Conservation (phyloP, 768 basidiomycete genomes). For the Strobilomyces confusus region DNA sequence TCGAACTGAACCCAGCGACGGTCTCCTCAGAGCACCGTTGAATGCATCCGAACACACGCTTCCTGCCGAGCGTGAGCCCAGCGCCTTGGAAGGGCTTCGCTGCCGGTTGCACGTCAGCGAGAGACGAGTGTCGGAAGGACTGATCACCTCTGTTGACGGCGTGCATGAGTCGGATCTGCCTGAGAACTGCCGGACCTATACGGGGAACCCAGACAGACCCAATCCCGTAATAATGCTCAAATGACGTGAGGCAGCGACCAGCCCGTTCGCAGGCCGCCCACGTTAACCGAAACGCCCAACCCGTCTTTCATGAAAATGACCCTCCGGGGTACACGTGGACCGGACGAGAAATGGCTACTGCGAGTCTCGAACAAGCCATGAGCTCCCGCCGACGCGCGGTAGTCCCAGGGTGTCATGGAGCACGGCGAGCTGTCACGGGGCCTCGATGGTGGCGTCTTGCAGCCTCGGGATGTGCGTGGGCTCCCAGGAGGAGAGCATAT, state of each 20-base stretch:
- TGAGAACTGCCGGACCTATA: conserved; percentile 22
- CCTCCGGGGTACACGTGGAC: conserved; percentile 6
- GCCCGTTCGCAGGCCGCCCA: conserved; percentile 18
- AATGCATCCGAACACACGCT: conserved; percentile 12
- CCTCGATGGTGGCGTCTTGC: conserved; percentile 2
- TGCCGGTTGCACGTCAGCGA: conserved; percentile 15
- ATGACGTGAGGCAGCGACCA: conserved; percentile 15
- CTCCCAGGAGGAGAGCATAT: conserved; percentile 11
- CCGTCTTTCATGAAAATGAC: conserved; percentile 1
- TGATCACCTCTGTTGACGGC: conserved; percentile 16
- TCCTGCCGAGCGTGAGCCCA: neutral
- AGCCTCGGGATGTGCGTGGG: neutral
- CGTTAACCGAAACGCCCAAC: conserved; percentile 19
- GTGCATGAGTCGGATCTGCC: conserved; percentile 27
- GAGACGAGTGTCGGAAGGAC: conserved; percentile 17
- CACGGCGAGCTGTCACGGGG: neutral
- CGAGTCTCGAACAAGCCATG: conserved; percentile 8
- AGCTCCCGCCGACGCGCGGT: neutral
- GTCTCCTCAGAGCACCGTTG: neutral
- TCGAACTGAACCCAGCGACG: conserved; percentile 25
- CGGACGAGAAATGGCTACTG: conserved; percentile 15
- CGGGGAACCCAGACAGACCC: conserved; percentile 12
- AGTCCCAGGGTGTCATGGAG: neutral
- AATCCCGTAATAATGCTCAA: conserved; percentile 11
- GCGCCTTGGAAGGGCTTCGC: conserved; percentile 1